Evolutionary conservation across 2,329 filamentous ascomycete species (phyloP), one percentile per base, ranked within the genome.

Genomic region (Sclerotinia borealis): DNA sequence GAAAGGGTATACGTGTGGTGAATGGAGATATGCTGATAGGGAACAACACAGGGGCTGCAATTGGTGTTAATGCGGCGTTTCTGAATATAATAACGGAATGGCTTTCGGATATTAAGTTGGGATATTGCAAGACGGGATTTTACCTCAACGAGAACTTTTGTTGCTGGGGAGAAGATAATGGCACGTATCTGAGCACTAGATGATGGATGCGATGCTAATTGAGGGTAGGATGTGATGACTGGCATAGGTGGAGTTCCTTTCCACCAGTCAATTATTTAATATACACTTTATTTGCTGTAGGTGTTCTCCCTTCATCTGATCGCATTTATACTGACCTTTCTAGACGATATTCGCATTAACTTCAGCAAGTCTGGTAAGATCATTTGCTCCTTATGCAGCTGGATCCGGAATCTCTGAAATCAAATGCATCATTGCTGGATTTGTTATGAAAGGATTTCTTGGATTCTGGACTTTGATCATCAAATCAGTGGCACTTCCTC

Each of bases 371-470:
- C 81, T 99, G 47, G 95, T 99, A 73, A 95, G 92, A 75, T 87
- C 86, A 1, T 98, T 95, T 76, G 93, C 95, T 5, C 95, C 95
- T 0, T 99, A 99, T 75, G 95, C 95, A 13, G 95, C 95, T 39
- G 95, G 95, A 19, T 96, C 92, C 15, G 95, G 95, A 47, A 99
- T 99, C 64, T 97, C 92, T 15, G 95, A 99, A 79, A 99, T 99
- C 82, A 99, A 99, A 77, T 96, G 92, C 77, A 98, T 99, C 74
- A 96, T 99, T 73, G 95, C 93, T 5, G 95, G 95, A 3, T 99
- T 99, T 75, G 91, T 98, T 56, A 99, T 99, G 95, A 97, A 98
- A 77, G 95, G 93, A 0, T 99, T 99, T 73, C 82, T 99, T 19
- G 92, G 93, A 25, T 88, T 89, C 71, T 92, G 92, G 85, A 98